Evolutionary conservation across 2,329 filamentous ascomycete species (phyloP).

Genomic region (Claviceps purpurea): DNA sequence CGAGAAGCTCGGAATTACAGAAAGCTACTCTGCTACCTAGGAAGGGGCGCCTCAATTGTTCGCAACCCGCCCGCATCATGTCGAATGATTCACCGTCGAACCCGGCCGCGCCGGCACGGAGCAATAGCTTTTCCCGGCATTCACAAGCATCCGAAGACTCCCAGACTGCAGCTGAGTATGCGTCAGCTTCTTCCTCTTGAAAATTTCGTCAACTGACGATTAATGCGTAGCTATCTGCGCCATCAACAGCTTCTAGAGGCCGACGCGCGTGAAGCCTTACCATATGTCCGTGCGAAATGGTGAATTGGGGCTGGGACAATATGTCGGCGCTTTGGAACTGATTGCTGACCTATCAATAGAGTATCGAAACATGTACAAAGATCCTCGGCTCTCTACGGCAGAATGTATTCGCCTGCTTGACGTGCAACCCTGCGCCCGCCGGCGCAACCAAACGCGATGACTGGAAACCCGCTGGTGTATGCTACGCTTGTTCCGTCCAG

Average conservation of each 20-base stretch:
- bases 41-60: not conserved
- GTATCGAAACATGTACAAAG: constrained; percentile 87
- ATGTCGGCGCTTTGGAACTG: constrained; percentile 7
- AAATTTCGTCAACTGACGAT: not conserved
- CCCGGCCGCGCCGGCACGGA: constrained; percentile 24
- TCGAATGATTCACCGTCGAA: constrained; percentile 23
- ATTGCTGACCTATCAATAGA: constrained; percentile 35
- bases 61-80: constrained; percentile 10
- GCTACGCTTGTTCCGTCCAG: constrained; percentile 92
- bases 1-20: not conserved
- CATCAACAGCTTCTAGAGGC: constrained; percentile 83
- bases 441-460: constrained; percentile 43
- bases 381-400: constrained; percentile 81
- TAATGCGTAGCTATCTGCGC: constrained; percentile 59
- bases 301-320: not conserved
- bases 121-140: constrained; percentile 44
- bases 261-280: constrained; percentile 86
- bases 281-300: constrained; percentile 51
- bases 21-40: not conserved
- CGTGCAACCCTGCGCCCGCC: constrained; percentile 71
- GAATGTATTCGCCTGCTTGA: constrained; percentile 81
- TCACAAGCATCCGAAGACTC: constrained; percentile 47
- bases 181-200: not conserved
- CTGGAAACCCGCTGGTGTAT: constrained; percentile 59
- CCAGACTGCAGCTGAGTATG: constrained; percentile 51